Evolutionary conservation across 192 early-diverging fungal species (phyloP).

Genomic region (Coemansia pectinata): DNA sequence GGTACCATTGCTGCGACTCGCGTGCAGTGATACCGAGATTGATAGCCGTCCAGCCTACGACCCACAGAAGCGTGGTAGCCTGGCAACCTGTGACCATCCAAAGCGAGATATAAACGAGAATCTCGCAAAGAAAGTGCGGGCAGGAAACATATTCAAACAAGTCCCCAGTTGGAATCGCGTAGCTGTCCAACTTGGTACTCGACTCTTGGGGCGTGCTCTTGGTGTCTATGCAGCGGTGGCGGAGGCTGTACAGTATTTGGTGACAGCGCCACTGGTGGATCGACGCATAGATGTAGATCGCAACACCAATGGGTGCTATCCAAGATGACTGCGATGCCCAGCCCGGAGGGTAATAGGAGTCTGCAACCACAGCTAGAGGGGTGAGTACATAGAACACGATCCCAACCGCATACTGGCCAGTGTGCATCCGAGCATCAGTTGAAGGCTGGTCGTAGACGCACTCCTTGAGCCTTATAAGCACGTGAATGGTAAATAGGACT

Average conservation of each 20-base stretch:
- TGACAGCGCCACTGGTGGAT: conserved; percentile 69
- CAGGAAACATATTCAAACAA: conserved; percentile 64
- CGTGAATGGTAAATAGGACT: conserved; percentile 32
- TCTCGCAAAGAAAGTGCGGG: conserved; percentile 75
- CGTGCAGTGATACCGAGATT: conserved; percentile 65
- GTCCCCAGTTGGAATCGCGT: conserved; percentile 66
- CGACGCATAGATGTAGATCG: conserved; percentile 59
- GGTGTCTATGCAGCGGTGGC: conserved; percentile 12
- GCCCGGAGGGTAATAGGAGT: conserved; percentile 15
- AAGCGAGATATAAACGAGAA: conserved; percentile 65
- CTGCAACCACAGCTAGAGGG: conserved; percentile 23
- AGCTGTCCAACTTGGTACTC: conserved; percentile 10
- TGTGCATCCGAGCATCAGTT: conserved; percentile 56
- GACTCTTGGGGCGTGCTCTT: not conserved
- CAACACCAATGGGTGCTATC: conserved; percentile 22
- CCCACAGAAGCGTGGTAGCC: conserved; percentile 41
- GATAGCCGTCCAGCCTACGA: conserved; percentile 62
- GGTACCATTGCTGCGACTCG: conserved; percentile 73
- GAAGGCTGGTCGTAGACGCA: conserved; percentile 31
- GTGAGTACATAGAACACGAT: conserved; percentile 64
- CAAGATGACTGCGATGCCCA: conserved; percentile 12
- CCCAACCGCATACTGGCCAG: conserved; percentile 64
- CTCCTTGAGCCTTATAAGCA: conserved; percentile 36
- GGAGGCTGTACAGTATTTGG: conserved; percentile 63
- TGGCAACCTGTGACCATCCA: conserved; percentile 55